These are phyloP conservation scores for Cercospora canescens DNA, from an alignment of 2,329 filamentous ascomycete species.

Conservation along the genomic window DNA sequence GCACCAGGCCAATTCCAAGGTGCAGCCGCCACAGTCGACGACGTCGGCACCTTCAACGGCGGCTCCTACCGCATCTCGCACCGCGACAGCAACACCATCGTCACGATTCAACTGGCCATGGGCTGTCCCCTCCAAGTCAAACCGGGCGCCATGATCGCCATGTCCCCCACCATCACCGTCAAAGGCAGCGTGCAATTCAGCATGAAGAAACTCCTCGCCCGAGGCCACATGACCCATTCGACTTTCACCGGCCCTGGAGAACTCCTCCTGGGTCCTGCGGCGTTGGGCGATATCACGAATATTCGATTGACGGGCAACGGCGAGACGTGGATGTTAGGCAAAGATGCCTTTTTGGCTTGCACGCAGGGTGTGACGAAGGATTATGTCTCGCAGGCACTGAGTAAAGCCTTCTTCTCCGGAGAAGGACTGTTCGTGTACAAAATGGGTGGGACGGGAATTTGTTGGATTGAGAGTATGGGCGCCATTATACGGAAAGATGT, in stretches of 20 bases:
- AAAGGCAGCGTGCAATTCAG: slow-evolving; percentile 82
- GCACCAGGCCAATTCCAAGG: slow-evolving; percentile 62
- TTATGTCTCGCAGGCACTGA: slow-evolving; percentile 76
- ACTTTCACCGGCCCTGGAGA: slow-evolving; percentile 89
- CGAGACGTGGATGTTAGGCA: slow-evolving; percentile 80
- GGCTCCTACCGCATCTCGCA: slow-evolving; percentile 93
- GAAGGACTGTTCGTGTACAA: slow-evolving; percentile 92
- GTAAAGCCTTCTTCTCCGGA: slow-evolving; percentile 90
- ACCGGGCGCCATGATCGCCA: slow-evolving; percentile 90
- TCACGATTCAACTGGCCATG: slow-evolving; percentile 86
- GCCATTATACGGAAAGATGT: slow-evolving; percentile 95
- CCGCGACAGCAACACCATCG: slow-evolving; percentile 82
- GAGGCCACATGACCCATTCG: slow-evolving; percentile 76
- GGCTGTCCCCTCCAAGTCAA: slow-evolving; percentile 80
- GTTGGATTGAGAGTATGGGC: slow-evolving; percentile 92
- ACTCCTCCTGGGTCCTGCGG: slow-evolving; percentile 75
- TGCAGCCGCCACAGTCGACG: slow-evolving; percentile 64
- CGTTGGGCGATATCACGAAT: slow-evolving; percentile 82
- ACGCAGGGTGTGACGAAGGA: slow-evolving; percentile 89
- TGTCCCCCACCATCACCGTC: slow-evolving; percentile 84
- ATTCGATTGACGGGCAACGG: slow-evolving; percentile 65
- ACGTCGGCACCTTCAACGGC: slow-evolving; percentile 95
- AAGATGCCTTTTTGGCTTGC: slow-evolving; percentile 80
- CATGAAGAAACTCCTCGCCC: slow-evolving; percentile 85
- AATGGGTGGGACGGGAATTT: slow-evolving; percentile 73